These are phyloP conservation scores for Termitomyces sp. DNA, from an alignment of 768 basidiomycete species.

Conservation along the genomic window DNA sequence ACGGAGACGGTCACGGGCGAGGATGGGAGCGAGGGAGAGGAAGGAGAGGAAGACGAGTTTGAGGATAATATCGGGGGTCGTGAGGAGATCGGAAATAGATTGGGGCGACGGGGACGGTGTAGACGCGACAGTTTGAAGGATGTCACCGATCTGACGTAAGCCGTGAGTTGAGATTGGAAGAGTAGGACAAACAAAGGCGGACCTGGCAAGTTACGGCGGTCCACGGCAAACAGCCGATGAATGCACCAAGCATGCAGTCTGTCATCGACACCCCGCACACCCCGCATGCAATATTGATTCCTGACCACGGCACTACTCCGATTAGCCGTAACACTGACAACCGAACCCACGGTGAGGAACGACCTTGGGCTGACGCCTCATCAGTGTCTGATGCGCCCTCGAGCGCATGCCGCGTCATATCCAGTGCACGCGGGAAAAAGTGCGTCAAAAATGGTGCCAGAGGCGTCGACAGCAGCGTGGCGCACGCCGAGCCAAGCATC, in stretches of 20 bases:
- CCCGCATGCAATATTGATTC: constrained; percentile 94
- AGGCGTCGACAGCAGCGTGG: constrained; percentile 76
- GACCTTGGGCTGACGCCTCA: constrained; percentile 28
- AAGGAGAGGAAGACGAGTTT: constrained; percentile 82
- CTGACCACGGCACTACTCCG: constrained; percentile 95
- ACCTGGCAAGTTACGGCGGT: constrained; percentile 91
- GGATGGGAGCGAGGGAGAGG: constrained; percentile 81
- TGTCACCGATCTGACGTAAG: constrained; percentile 69
- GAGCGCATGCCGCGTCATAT: constrained; percentile 77
- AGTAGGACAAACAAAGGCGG: constrained; percentile 21
- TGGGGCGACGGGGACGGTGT: constrained; percentile 65
- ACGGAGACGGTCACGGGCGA: constrained; percentile 64
- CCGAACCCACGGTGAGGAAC: constrained; percentile 70
- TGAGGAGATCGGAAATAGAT: constrained; percentile 79
- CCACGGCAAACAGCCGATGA: constrained; percentile 84
- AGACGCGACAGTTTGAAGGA: constrained; percentile 77
- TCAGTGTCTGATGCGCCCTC: constrained; percentile 55
- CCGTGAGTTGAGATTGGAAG: constrained; percentile 6
- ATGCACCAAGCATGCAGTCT: constrained; percentile 76
- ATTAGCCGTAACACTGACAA: constrained; percentile 84
- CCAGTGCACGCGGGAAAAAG: constrained; percentile 78
- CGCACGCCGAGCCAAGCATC: constrained; percentile 77
- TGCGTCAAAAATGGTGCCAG: constrained; percentile 78
- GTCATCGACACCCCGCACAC: constrained; percentile 75
- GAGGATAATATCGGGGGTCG: constrained; percentile 75